Percentiles rank a stretch among this genome's conserved stretches.
Evolutionary conservation across 2,329 filamentous ascomycete species (phyloP).

Genomic region (Colletotrichum liriopes): DNA sequence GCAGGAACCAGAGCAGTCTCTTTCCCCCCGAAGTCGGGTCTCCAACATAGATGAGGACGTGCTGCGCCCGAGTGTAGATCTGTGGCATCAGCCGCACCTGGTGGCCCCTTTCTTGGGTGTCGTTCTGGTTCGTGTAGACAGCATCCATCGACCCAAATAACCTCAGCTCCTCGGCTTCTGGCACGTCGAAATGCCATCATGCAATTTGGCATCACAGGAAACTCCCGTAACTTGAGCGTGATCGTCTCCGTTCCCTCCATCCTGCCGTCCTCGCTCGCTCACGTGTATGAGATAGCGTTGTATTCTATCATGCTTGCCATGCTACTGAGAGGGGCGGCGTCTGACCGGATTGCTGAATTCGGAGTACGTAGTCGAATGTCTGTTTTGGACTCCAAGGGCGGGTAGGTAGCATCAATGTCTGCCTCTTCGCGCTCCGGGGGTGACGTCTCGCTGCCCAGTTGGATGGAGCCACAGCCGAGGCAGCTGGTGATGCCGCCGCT

Average conservation of each 20-base stretch:
- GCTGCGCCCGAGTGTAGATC: slow-evolving; percentile 39
- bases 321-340: neutral
- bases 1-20: neutral
- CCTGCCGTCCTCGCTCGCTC: slow-evolving; percentile 47
- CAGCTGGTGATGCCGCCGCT: slow-evolving; percentile 11
- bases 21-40: slow-evolving; percentile 44
- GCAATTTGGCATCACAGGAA: slow-evolving; percentile 16
- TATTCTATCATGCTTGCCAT: slow-evolving; percentile 41
- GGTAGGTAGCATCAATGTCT: neutral
- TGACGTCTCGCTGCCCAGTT: neutral
- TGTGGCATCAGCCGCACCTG: slow-evolving; percentile 44
- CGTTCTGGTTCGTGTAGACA: slow-evolving; percentile 45
- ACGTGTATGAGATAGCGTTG: slow-evolving; percentile 56
- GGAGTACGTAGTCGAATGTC: slow-evolving; percentile 2
- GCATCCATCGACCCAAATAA: slow-evolving; percentile 45
- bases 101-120: slow-evolving; percentile 38
- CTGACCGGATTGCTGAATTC: slow-evolving; percentile 9
- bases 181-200: slow-evolving; percentile 12
- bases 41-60: slow-evolving; percentile 36
- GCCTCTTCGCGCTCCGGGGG: neutral
- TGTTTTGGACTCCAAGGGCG: neutral
- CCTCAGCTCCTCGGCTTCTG: neutral
- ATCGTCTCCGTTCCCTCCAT: slow-evolving; percentile 5
- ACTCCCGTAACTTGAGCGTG: neutral
- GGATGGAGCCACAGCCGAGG: slow-evolving; percentile 5